Evolutionary conservation across 257 asterid genomes (phyloP).

Genomic region (Solanum megistacrolobum): DNA sequence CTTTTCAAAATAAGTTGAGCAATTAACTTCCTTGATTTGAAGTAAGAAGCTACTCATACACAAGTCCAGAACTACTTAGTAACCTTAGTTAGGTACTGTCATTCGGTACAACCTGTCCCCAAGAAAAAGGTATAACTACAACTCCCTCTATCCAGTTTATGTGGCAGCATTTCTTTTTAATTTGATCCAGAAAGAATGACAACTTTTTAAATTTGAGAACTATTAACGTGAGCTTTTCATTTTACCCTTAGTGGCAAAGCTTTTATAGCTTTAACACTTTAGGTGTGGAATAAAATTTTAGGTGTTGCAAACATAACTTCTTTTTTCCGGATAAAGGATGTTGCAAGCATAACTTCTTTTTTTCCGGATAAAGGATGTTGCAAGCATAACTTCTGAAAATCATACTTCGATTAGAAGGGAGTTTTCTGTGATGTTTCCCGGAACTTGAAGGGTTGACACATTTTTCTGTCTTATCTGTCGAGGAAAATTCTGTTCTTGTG

Average conservation of each 20-base stretch:
- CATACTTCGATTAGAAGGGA: background rate
- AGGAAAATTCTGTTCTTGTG: background rate
- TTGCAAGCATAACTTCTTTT: background rate
- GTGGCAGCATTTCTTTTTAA: background rate
- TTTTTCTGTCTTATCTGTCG: background rate
- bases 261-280: background rate
- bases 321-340: background rate
- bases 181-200: background rate
- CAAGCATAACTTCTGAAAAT: background rate
- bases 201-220: background rate
- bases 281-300: background rate
- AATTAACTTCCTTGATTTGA: background rate
- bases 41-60: background rate
- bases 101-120: background rate
- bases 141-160: background rate
- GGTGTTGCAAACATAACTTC: background rate
- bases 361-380: background rate
- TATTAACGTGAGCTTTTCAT: background rate
- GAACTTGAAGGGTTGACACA: background rate
- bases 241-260: background rate
- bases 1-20: background rate
- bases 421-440: background rate
- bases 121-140: background rate
- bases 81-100: background rate
- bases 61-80: background rate